Evolutionary conservation across 1,284 basidiomycete species (phyloP).

Genomic region (Sutorius eximius): DNA sequence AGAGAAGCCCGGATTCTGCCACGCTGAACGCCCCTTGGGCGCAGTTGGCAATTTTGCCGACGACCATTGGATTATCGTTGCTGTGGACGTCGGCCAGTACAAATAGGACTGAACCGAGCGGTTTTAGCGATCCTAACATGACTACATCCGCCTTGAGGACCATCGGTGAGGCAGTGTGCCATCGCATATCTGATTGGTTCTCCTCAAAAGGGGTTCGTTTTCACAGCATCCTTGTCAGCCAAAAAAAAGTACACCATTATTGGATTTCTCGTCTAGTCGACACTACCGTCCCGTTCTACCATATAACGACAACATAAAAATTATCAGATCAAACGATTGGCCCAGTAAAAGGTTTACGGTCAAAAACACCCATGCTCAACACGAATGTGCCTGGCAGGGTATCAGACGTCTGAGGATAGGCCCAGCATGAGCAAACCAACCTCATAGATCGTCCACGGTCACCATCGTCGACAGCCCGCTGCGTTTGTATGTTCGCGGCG

Average conservation of each 20-base stretch:
- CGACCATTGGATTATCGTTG: neutral
- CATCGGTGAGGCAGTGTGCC: constrained; percentile 30
- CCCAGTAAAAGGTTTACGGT: neutral
- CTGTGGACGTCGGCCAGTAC: constrained; percentile 4
- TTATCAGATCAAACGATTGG: neutral
- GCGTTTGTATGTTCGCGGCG: constrained; percentile 42
- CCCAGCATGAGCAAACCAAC: neutral
- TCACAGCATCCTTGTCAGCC: neutral
- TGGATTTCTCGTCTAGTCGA: neutral
- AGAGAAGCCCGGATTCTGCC: constrained; percentile 35
- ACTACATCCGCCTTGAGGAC: constrained; percentile 17
- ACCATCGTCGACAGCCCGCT: constrained; percentile 45
- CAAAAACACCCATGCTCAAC: constrained; percentile 11
- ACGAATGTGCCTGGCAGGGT: constrained; percentile 6
- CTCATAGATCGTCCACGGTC: constrained; percentile 31
- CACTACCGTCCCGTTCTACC: neutral
- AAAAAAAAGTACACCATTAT: constrained; percentile 9
- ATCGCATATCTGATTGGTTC: constrained; percentile 27
- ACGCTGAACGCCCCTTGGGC: constrained; percentile 30
- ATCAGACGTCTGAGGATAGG: neutral
- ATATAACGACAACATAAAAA: neutral
- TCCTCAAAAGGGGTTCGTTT: neutral
- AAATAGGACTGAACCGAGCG: neutral
- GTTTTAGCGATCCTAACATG: constrained; percentile 12
- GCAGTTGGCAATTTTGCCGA: constrained; percentile 4